A percentile compares a stretch with the other conserved stretches of the same genome.
phyloP scores from a whole-genome alignment of 176 grass and related monocot genomes.

The Phoenix roebelenii region DNA sequence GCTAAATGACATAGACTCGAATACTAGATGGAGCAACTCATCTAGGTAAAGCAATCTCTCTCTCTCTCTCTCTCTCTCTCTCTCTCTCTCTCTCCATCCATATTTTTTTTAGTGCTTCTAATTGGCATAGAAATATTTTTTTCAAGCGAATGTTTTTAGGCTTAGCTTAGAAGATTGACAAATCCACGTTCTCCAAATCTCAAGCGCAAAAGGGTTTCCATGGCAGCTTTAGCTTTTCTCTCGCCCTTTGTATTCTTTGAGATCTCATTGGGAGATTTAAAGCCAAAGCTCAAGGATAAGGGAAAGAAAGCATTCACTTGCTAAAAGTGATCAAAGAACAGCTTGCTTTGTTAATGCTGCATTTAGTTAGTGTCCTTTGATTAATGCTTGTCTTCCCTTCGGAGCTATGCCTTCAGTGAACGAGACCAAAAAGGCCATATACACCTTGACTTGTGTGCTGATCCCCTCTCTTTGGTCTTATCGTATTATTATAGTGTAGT shows the following conservation, averaged over 20 bases:
- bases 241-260: conserved; percentile 10
- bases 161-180: background rate
- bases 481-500: background rate
- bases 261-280: conserved; percentile 12
- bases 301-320: background rate
- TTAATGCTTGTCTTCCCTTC: background rate
- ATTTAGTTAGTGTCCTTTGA: conserved; percentile 1
- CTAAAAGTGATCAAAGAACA: conserved; percentile 9
- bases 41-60: conserved; percentile 11
- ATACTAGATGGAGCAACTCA: conserved; percentile 5
- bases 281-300: background rate
- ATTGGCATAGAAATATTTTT: too few relatives aligned
- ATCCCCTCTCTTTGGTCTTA: background rate
- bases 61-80: conserved; percentile 6
- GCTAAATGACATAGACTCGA: background rate
- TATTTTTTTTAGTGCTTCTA: too few relatives aligned
- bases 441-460: background rate
- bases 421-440: background rate
- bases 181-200: background rate
- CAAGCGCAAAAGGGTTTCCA: background rate
- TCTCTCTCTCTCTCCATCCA: too few relatives aligned
- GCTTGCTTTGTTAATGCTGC: background rate
- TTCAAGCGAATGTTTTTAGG: background rate
- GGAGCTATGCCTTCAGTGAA: background rate
- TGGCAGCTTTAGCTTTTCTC: conserved; percentile 16